Base-by-base conservation (phyloP, 805 yeast genomes). In the Nakazawaea populi region DNA sequence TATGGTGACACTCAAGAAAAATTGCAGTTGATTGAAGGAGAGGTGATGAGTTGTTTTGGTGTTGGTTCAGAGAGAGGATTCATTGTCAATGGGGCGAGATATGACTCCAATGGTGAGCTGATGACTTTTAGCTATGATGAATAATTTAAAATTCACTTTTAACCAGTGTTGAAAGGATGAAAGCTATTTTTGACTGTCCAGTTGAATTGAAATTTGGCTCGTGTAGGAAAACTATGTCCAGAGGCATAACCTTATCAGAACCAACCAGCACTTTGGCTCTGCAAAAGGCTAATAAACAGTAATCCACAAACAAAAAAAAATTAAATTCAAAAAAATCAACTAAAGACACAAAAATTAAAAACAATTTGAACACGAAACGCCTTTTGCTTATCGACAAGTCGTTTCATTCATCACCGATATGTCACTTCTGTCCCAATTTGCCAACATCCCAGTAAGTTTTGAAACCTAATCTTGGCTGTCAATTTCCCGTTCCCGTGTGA, bases 371-470 rank as follows among this genome's bases (percentile, higher is more conserved):
- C 24, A 18, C 24, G 24, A 18, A 18, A 18, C 24, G 24, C 24
- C 24, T 18, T 18, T 18, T 18, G 24, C 24, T 18, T 18, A 18
- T 18, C 24, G 24, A 18, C 24, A 3, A 18, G 24, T 18, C 24
- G 24, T 18, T 18, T 18, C 24, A 18, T 18, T 18, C 24, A 18
- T 18, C 24, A 18, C 24, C 9, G 3, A 62, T 7, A 42, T 70
- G 67, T 59, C 67, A 34, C 61, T 69, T 42, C 36, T 34, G 36
- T 59, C 72, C 42, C 72, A 72, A 38, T 56, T 74, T 32, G 65
- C 74, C 31, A 68, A 62, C 49, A 58, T 70, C 28, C 70, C 71
- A 47, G 78, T 74, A 66, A 44, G 77, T 70, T 35, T 32, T 12
- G 12, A 12, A 18, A 18, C 24, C 3, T 18, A 18, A 18, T 18